phyloP scores from a whole-genome alignment of 768 basidiomycete species.

The Amanita inopinata region DNA sequence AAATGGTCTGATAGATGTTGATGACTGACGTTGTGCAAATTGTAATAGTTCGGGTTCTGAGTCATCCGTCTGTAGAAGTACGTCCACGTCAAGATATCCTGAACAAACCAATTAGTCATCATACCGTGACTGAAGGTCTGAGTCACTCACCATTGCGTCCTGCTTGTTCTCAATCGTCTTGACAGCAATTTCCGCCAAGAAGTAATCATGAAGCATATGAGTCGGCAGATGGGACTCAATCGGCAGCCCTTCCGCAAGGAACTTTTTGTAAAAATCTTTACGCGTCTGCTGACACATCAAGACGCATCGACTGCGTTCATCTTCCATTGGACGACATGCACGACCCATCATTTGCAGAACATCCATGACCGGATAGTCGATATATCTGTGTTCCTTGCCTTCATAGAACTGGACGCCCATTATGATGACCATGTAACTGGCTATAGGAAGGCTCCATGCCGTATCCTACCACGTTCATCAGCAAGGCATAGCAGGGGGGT shows the following conservation, averaged over 20 bases:
- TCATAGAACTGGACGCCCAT: constrained; percentile 99
- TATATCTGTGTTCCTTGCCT: constrained; percentile 95
- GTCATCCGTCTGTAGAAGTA: constrained; percentile 97
- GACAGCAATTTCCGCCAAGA: constrained; percentile 96
- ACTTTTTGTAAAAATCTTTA: constrained; percentile 99
- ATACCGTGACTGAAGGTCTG: not conserved
- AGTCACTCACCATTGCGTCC: constrained; percentile 70
- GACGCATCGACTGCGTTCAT: constrained; percentile 86
- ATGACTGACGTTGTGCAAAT: constrained; percentile 90
- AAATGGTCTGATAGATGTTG: constrained; percentile 93
- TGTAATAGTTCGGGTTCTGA: constrained; percentile 94
- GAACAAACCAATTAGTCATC: constrained; percentile 2
- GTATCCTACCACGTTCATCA: constrained; percentile 77
- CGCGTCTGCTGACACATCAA: constrained; percentile 96
- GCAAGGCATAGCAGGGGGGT: not conserved
- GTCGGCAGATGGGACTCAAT: constrained; percentile 94
- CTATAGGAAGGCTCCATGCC: constrained; percentile 90
- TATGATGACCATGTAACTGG: constrained; percentile 96
- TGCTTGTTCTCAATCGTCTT: constrained; percentile 99
- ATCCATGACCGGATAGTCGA: constrained; percentile 98
- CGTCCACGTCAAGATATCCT: constrained; percentile 98
- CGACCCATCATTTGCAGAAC: constrained; percentile 99
- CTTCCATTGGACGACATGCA: constrained; percentile 87
- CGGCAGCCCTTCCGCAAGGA: constrained; percentile 92
- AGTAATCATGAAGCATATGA: constrained; percentile 89